These are phyloP conservation scores for Extremus antarcticus DNA, from an alignment of 495 filamentous ascomycete genomes.

Conservation along the genomic window DNA sequence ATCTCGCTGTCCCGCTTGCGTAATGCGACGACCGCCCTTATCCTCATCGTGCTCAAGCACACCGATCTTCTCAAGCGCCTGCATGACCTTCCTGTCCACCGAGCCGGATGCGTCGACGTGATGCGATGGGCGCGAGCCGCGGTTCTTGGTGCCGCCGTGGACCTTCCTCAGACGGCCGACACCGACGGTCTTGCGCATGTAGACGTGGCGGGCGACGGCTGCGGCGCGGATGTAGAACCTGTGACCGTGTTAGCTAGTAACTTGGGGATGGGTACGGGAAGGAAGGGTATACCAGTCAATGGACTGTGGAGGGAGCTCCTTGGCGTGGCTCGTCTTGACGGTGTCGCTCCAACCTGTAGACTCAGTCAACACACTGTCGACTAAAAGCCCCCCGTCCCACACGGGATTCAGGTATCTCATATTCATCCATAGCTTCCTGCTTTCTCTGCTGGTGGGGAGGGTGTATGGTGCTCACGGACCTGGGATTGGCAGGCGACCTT, in stretches of 20 bases:
- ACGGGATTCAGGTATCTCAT: constrained; percentile 29
- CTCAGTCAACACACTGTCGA: constrained; percentile 28
- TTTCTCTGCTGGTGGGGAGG: neutral
- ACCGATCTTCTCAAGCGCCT: constrained; percentile 97
- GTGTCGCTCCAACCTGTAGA: constrained; percentile 88
- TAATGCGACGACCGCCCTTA: constrained; percentile 93
- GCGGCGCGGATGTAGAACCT: constrained; percentile 97
- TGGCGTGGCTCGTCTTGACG: constrained; percentile 91
- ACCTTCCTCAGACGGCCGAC: constrained; percentile 85
- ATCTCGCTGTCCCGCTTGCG: constrained; percentile 94
- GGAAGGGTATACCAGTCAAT: constrained; percentile 63
- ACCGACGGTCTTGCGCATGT: constrained; percentile 97
- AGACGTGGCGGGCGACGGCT: constrained; percentile 92
- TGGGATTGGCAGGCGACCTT: constrained; percentile 95
- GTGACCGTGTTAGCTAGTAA: constrained; percentile 6
- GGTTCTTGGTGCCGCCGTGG: constrained; percentile 94
- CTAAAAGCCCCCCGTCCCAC: constrained; percentile 31
- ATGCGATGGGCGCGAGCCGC: constrained; percentile 78
- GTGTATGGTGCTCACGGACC: constrained; percentile 39
- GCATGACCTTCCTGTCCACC: constrained; percentile 92
- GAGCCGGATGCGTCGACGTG: constrained; percentile 91
- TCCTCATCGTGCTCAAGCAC: constrained; percentile 94
- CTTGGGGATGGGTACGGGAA: neutral
- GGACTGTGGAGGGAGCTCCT: constrained; percentile 94
- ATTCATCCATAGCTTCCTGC: neutral